Evolutionary conservation across 2,329 filamentous ascomycete species (phyloP), one percentile per base, ranked within the genome.

Genomic region (Colletotrichum siamense): DNA sequence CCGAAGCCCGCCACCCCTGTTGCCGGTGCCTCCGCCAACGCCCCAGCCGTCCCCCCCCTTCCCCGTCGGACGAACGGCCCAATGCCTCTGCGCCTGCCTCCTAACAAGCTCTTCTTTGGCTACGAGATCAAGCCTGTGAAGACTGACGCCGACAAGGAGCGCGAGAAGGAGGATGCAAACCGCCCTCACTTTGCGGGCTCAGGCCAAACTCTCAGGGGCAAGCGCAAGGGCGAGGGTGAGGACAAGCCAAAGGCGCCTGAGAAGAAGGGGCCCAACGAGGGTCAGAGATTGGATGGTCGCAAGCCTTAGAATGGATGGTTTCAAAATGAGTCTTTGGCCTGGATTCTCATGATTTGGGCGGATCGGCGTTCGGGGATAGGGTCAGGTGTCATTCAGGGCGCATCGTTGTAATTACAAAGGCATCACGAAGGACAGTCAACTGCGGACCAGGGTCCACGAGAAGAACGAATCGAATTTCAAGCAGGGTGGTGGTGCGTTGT

Each of bases 21-120:
- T 1, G 90, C 92, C 12, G 91, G 91, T 18, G 81, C 88, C 28
- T 90, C 89, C 1, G 87, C 87, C 80, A 78, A 87, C 83, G 85
- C 81, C 59, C 81, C 80, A 44, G 67, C 74, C 44, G 52, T 55
- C 13, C 22, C 64, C 26, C 75, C 75, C n/a, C 81, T 82, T 1
- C 82, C 90, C 77, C 85, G 84, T 77, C 85, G 91, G 77, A 92
- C 90, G 16, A 96, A 96, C 78, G 96, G 96, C 0, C 96, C 96
- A 0, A 95, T 97, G 82, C 96, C 96, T 5, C 89, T 99, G 9
- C 91, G 97, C 32, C 84, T 99, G 68, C 91, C 95, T 0, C 94
- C 95, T 0, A 97, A 97, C 81, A 98, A 98, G 85, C 89, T 99
- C 6, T 99, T 99, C 88, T 98, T 99, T 78, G 97, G 97, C 5